A percentile compares a stretch with the other conserved stretches of the same genome.
These are phyloP conservation scores for Coniochaeta hoffmannii DNA, from an alignment of 2,329 filamentous ascomycete species.

Conservation along the genomic window DNA sequence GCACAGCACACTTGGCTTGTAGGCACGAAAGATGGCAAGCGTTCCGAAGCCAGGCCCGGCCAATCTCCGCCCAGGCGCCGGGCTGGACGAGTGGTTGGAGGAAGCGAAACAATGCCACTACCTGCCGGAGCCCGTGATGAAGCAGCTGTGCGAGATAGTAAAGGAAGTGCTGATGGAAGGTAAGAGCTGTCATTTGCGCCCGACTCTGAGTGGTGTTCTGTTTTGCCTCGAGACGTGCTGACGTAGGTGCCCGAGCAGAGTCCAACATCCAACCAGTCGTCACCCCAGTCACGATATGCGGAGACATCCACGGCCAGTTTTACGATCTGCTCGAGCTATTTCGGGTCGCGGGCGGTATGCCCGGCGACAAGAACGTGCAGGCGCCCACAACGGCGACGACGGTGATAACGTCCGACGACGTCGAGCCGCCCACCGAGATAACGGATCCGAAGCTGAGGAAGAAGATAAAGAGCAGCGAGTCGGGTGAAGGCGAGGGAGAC, in stretches of 20 bases:
- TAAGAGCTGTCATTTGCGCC: slow-evolving; percentile 23
- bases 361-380: slow-evolving; percentile 68
- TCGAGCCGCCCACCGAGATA: slow-evolving; percentile 85
- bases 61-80: slow-evolving; percentile 73
- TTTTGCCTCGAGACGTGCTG: not conserved
- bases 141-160: slow-evolving; percentile 96
- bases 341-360: slow-evolving; percentile 93
- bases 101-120: slow-evolving; percentile 97
- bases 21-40: slow-evolving; percentile 25
- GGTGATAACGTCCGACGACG: slow-evolving; percentile 81
- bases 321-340: slow-evolving; percentile 97
- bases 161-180: slow-evolving; percentile 99
- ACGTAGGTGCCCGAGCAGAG: slow-evolving; percentile 47
- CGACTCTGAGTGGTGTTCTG: not conserved
- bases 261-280: slow-evolving; percentile 98
- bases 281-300: slow-evolving; percentile 93
- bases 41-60: slow-evolving; percentile 89
- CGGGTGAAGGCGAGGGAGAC: slow-evolving; percentile 38
- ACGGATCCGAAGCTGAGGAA: slow-evolving; percentile 80
- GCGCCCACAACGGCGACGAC: slow-evolving; percentile 60
- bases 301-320: slow-evolving; percentile 98
- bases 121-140: slow-evolving; percentile 93
- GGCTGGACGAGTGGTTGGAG: slow-evolving; percentile 92
- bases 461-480: slow-evolving; percentile 65
- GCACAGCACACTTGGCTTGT: not conserved